Conservation (phyloP, 371 early-diverging fungal species). For the Mortierella sp. region DNA sequence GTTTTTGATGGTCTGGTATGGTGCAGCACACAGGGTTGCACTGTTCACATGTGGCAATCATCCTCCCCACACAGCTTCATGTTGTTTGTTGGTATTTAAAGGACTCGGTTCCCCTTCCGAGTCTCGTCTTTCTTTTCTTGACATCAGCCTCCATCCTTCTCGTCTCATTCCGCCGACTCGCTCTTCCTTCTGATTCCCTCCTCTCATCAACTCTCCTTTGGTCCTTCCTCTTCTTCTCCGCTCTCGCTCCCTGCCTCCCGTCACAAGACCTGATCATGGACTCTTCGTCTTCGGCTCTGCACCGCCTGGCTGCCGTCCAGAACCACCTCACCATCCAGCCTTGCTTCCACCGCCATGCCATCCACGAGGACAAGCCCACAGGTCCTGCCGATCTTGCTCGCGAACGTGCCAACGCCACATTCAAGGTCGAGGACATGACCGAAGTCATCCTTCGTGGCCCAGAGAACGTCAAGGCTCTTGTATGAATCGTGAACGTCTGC, state of each 20-base stretch:
- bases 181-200: too few species aligned
- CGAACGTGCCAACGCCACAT: conserved; percentile 67
- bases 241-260: not conserved
- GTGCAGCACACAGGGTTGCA: too few species aligned
- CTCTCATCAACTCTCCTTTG: not conserved
- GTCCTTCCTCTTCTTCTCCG: not conserved
- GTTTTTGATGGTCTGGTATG: too few species aligned
- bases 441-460: conserved; percentile 61
- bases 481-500: conserved; percentile 35
- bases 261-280: conserved; percentile 9
- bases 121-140: not conserved
- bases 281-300: conserved; percentile 35
- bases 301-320: conserved; percentile 47
- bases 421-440: conserved; percentile 63
- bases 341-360: conserved; percentile 44
- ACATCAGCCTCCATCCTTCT: not conserved
- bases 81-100: too few species aligned
- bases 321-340: conserved; percentile 53
- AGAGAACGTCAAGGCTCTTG: conserved; percentile 57
- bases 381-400: conserved; percentile 61
- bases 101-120: too few species aligned
- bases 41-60: too few species aligned
- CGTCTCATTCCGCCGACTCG: conserved; percentile 1
- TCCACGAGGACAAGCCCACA: conserved; percentile 52
- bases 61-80: not conserved